Conservation (phyloP, 164 flowering plant species). For the Aristolochia fimbriata region DNA sequence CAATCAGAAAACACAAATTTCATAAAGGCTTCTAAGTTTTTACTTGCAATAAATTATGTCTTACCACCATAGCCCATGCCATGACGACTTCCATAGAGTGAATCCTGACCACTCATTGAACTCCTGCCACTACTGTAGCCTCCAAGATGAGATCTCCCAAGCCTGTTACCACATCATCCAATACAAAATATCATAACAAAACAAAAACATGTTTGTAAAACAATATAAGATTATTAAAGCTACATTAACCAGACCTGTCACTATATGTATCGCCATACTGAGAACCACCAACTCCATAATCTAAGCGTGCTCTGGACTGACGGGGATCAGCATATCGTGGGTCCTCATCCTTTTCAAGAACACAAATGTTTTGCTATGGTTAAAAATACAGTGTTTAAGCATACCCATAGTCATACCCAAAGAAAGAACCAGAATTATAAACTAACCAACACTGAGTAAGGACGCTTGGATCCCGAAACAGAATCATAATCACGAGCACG, state of each 20-base stretch:
- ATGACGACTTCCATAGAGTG: conserved; percentile 74
- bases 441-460: conserved; percentile 70
- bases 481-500: conserved; percentile 74
- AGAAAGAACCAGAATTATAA: neutral
- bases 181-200: neutral
- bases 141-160: conserved; percentile 54
- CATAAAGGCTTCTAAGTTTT: neutral
- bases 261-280: conserved; percentile 72
- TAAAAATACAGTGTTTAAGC: neutral
- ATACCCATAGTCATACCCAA: neutral
- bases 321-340: conserved; percentile 84
- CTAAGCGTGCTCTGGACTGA: conserved; percentile 85
- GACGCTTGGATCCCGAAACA: conserved; percentile 82
- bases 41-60: neutral
- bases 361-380: neutral
- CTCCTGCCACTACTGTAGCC: conserved; percentile 69
- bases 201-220: neutral
- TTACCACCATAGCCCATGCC: conserved; percentile 71
- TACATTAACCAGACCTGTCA: conserved; percentile 43
- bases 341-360: conserved; percentile 52
- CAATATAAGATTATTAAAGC: neutral
- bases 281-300: conserved; percentile 60
- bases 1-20: neutral
- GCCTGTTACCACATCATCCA: conserved; percentile 22
- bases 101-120: conserved; percentile 59